These are phyloP conservation scores for Chernovozyma aurita DNA, from an alignment of 1,139 yeast species.

Conservation along the genomic window DNA sequence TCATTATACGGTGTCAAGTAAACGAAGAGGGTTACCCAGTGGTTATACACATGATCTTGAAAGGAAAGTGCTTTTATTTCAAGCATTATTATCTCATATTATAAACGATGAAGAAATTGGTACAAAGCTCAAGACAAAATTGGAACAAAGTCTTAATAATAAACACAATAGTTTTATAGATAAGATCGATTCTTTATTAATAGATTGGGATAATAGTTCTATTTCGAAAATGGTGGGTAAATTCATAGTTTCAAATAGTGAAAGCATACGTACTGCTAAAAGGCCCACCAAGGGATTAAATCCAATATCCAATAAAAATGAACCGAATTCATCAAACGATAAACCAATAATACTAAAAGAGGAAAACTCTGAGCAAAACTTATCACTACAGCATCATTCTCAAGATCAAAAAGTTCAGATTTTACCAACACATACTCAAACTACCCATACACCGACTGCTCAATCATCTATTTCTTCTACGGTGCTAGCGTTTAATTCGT, in stretches of 20 bases:
- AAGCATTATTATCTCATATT: conserved; percentile 13
- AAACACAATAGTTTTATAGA: not conserved
- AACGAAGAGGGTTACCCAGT: conserved; percentile 21
- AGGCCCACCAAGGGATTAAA: conserved; percentile 5
- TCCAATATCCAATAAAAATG: not conserved
- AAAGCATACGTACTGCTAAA: conserved; percentile 11
- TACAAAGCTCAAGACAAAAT: not conserved
- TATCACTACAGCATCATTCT: not conserved
- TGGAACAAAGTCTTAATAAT: not conserved
- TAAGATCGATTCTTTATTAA: conserved; percentile 6
- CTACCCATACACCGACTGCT: not conserved
- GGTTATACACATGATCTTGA: conserved; percentile 22
- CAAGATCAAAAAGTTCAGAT: not conserved
- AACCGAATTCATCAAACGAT: not conserved
- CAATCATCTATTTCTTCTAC: not conserved
- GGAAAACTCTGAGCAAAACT: not conserved
- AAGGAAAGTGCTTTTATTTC: conserved; percentile 15
- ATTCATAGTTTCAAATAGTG: conserved; percentile 9
- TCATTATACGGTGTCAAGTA: conserved; percentile 15
- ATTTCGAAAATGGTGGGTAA: conserved; percentile 10
- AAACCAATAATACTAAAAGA: not conserved
- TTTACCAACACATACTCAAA: not conserved
- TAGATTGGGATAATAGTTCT: conserved; percentile 11
- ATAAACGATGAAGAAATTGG: conserved; percentile 6
- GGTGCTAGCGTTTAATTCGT: not conserved